Evolutionary conservation across 108 stramenopile species (phyloP).

Genomic region (Aurantiochytrium sp.): DNA sequence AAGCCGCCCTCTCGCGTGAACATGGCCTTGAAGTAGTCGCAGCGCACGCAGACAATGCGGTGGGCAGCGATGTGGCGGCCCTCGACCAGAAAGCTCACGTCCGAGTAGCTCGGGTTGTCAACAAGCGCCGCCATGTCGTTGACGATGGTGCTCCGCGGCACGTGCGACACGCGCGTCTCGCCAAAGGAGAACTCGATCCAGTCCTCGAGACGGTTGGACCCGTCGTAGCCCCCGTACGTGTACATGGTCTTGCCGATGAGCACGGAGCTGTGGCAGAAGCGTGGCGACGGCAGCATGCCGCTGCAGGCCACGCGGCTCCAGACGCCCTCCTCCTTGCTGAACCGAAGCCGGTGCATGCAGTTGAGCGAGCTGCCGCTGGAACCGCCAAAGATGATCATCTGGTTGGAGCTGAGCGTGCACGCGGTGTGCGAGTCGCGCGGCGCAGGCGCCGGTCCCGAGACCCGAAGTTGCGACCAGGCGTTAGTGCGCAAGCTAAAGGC

Average conservation of each 20-base stretch:
- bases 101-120: slow-evolving; percentile 72
- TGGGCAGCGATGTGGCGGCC: slow-evolving; percentile 78
- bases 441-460: slow-evolving; percentile 72
- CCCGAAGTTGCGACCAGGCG: slow-evolving; percentile 65
- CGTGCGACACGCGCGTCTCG: slow-evolving; percentile 59
- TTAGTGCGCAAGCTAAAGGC: slow-evolving; percentile 77
- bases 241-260: slow-evolving; percentile 61
- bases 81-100: slow-evolving; percentile 89
- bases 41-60: slow-evolving; percentile 86
- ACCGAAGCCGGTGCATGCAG: slow-evolving; percentile 82
- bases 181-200: slow-evolving; percentile 61
- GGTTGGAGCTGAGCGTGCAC: slow-evolving; percentile 66
- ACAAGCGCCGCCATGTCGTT: slow-evolving; percentile 76
- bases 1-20: slow-evolving; percentile 70
- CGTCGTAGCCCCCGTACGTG: slow-evolving; percentile 92
- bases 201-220: slow-evolving; percentile 76
- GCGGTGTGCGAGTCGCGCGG: slow-evolving; percentile 86
- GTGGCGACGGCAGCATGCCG: background rate
- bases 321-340: slow-evolving; percentile 50
- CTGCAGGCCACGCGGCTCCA: background rate
- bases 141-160: slow-evolving; percentile 73
- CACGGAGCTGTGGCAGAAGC: background rate
- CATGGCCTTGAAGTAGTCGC: slow-evolving; percentile 83
- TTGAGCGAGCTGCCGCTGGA: slow-evolving; percentile 89
- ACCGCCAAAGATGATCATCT: slow-evolving; percentile 70